Conservation (phyloP, 176 grass and related monocot genomes). For the Oryza brachyantha region DNA sequence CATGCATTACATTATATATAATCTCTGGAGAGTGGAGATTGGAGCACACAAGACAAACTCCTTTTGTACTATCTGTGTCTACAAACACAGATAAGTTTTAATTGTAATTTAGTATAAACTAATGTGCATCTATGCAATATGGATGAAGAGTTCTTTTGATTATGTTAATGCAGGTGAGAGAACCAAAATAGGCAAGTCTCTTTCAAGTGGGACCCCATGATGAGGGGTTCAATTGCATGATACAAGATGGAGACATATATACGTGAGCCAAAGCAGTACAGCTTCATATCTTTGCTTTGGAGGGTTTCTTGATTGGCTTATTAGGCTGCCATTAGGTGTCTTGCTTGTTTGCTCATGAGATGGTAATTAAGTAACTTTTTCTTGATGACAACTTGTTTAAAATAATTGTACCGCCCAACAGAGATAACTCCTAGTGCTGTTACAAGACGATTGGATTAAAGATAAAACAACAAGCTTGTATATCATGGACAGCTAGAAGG, state of each 20-base stretch:
- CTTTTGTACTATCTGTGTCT: not conserved
- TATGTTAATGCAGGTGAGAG: not conserved
- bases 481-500: not conserved
- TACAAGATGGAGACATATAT: conserved; percentile 25
- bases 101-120: not conserved
- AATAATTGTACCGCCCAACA: conserved; percentile 27
- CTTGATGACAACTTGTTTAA: not conserved
- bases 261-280: conserved; percentile 37
- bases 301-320: conserved; percentile 14
- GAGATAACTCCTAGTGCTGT: conserved; percentile 9
- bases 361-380: not conserved
- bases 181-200: not conserved
- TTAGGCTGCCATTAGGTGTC: conserved; percentile 39
- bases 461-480: not conserved
- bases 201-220: conserved; percentile 5
- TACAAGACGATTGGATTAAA: not conserved
- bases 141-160: not conserved
- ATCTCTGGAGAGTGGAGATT: conserved; percentile 6
- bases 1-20: not conserved
- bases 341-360: conserved; percentile 21
- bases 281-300: conserved; percentile 31
- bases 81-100: not conserved
- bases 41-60: conserved; percentile 7
- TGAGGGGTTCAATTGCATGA: conserved; percentile 13
- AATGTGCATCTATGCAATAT: not conserved